These are phyloP conservation scores for Murraya koenigii DNA, from an alignment of 345 rosid genomes.

Conservation along the genomic window DNA sequence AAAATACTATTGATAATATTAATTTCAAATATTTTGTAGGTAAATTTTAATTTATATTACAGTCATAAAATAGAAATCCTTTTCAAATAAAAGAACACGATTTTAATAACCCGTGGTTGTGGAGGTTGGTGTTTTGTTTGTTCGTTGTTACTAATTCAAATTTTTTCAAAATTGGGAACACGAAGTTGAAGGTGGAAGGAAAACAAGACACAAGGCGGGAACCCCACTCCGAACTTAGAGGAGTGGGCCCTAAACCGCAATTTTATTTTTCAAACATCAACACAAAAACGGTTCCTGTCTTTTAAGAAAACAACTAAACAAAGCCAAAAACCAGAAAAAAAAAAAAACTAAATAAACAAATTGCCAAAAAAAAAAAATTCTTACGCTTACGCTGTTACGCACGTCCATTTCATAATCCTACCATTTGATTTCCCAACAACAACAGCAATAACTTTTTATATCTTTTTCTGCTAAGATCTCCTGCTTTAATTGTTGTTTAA, in stretches of 20 bases:
- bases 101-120: too few relatives aligned
- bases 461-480: neutral
- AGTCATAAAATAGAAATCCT: neutral
- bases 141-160: neutral
- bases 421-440: neutral
- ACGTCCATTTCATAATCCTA: neutral
- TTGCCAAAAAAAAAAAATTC: neutral
- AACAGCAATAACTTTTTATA: neutral
- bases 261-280: neutral
- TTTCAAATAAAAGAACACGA: neutral
- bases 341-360: too few relatives aligned
- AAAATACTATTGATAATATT: too few relatives aligned
- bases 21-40: too few relatives aligned
- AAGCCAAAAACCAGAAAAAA: neutral
- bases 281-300: neutral
- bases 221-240: constrained; percentile 17
- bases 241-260: constrained; percentile 19
- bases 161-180: neutral
- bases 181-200: neutral
- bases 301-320: neutral
- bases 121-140: constrained; percentile 7
- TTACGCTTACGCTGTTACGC: neutral
- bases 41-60: too few relatives aligned
- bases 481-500: neutral
- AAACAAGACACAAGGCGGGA: constrained; percentile 31